phyloP scores from a whole-genome alignment of 805 yeast species.

The Groenewaldozyma salmanticensis region DNA sequence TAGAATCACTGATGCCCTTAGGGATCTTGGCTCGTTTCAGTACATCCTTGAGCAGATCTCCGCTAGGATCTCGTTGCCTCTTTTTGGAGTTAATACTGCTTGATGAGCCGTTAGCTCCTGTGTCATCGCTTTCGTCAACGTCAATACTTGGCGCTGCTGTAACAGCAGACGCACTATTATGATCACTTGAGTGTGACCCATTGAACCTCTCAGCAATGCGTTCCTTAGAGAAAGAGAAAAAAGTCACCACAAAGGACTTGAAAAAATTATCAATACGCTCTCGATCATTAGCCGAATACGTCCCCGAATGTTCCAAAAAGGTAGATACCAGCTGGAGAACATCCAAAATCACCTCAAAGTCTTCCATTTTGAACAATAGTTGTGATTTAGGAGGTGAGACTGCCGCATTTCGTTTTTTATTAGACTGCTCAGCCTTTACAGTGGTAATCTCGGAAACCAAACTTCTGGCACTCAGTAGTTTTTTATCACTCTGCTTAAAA shows the following conservation, averaged over 20 bases:
- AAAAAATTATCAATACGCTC: slow-evolving; percentile 66
- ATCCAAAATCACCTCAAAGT: slow-evolving; percentile 63
- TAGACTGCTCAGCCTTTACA: slow-evolving; percentile 75
- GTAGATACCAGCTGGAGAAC: slow-evolving; percentile 56
- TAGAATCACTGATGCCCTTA: slow-evolving; percentile 2
- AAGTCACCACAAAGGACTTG: slow-evolving; percentile 57
- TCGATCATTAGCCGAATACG: slow-evolving; percentile 72
- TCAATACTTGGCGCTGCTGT: slow-evolving; percentile 11
- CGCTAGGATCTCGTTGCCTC: slow-evolving; percentile 28
- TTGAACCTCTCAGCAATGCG: slow-evolving; percentile 12
- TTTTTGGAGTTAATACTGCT: slow-evolving; percentile 6
- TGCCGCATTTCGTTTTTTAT: slow-evolving; percentile 74
- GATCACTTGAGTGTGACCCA: slow-evolving; percentile 29
- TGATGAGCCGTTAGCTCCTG: not conserved
- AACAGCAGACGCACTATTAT: slow-evolving; percentile 3
- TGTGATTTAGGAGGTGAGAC: slow-evolving; percentile 80
- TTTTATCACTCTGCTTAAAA: slow-evolving; percentile 94
- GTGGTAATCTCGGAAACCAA: slow-evolving; percentile 86
- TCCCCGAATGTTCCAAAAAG: slow-evolving; percentile 56
- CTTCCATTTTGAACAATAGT: slow-evolving; percentile 53
- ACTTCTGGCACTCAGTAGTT: slow-evolving; percentile 80
- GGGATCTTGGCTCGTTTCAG: slow-evolving; percentile 30
- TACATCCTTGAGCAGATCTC: slow-evolving; percentile 42
- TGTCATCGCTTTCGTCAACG: slow-evolving; percentile 12
- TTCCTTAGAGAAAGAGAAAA: slow-evolving; percentile 44